Percentiles rank a stretch among this genome's conserved stretches.
These are phyloP conservation scores for Xylaria scruposa DNA, from an alignment of 495 filamentous ascomycete genomes.

Conservation along the genomic window DNA sequence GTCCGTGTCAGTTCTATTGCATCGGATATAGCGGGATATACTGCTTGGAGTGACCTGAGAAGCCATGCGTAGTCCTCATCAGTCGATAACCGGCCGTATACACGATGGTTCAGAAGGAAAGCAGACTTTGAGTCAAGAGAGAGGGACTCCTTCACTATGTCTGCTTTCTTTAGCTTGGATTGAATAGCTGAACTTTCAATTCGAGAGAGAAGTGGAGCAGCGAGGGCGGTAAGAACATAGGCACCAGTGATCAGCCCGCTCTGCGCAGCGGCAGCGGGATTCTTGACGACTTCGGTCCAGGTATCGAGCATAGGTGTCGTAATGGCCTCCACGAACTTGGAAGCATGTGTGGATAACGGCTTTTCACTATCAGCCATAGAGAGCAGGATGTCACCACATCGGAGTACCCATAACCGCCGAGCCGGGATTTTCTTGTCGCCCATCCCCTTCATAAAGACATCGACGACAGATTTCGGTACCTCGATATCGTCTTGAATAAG, in stretches of 20 bases:
- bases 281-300: conserved; percentile 77
- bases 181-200: conserved; percentile 51
- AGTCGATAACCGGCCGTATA: conserved; percentile 76
- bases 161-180: conserved; percentile 60
- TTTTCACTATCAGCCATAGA: conserved; percentile 51
- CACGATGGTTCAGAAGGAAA: conserved; percentile 80
- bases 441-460: conserved; percentile 80
- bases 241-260: conserved; percentile 76
- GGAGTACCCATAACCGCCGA: conserved; percentile 81
- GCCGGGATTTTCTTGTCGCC: conserved; percentile 81
- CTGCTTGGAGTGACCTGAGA: conserved; percentile 69
- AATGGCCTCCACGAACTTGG: conserved; percentile 64
- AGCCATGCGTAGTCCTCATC: conserved; percentile 81
- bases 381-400: conserved; percentile 76
- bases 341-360: conserved; percentile 50
- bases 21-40: conserved; percentile 52
- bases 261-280: conserved; percentile 77
- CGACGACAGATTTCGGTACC: conserved; percentile 66
- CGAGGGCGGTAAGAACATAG: conserved; percentile 73
- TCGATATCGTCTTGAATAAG: conserved; percentile 64
- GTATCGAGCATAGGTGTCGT: conserved; percentile 71
- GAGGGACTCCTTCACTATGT: conserved; percentile 68
- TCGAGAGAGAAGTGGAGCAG: conserved; percentile 51
- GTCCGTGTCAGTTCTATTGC: conserved; percentile 44
- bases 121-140: conserved; percentile 75